Percentiles rank a stretch among this genome's conserved stretches.
Conservation (phyloP, 768 basidiomycete genomes). For the Auriscalpium orientale region DNA sequence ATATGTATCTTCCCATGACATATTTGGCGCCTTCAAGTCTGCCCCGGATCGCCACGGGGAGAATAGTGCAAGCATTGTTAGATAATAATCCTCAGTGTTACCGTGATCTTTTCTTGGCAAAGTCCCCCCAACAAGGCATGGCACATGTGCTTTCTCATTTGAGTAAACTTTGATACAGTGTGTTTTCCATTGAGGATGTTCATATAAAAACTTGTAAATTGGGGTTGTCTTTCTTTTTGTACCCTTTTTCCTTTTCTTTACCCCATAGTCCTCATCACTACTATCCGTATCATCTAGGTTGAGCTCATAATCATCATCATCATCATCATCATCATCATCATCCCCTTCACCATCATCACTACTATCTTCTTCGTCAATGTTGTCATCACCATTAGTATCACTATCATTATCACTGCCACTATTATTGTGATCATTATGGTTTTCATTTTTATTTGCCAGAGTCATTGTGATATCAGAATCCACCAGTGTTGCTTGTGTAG, state of each 20-base stretch:
- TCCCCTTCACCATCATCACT: background rate
- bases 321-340: background rate
- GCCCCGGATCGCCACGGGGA: slow-evolving; percentile 4
- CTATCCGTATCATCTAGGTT: background rate
- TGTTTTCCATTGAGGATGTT: slow-evolving; percentile 19
- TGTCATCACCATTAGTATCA: background rate
- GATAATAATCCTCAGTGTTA: slow-evolving; percentile 12
- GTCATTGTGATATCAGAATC: too few relatives aligned
- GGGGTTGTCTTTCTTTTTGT: background rate
- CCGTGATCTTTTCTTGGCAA: slow-evolving; percentile 23
- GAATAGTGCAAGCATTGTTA: slow-evolving; percentile 13
- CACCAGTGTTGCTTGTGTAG: too few relatives aligned
- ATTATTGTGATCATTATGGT: background rate
- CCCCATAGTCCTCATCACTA: background rate
- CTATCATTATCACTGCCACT: background rate
- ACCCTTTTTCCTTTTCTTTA: background rate
- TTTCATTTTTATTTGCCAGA: background rate
- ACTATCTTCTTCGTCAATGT: background rate
- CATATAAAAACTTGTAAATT: slow-evolving; percentile 6
- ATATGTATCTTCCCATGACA: slow-evolving; percentile 21
- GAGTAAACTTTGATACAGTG: slow-evolving; percentile 14
- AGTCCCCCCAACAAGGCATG: slow-evolving; percentile 23
- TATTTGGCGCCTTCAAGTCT: slow-evolving; percentile 1
- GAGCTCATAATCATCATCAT: background rate
- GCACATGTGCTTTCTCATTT: slow-evolving; percentile 8